Evolutionary conservation across 176 grass and related monocot species (phyloP).

Genomic region (Eremochloa ophiuroides): DNA sequence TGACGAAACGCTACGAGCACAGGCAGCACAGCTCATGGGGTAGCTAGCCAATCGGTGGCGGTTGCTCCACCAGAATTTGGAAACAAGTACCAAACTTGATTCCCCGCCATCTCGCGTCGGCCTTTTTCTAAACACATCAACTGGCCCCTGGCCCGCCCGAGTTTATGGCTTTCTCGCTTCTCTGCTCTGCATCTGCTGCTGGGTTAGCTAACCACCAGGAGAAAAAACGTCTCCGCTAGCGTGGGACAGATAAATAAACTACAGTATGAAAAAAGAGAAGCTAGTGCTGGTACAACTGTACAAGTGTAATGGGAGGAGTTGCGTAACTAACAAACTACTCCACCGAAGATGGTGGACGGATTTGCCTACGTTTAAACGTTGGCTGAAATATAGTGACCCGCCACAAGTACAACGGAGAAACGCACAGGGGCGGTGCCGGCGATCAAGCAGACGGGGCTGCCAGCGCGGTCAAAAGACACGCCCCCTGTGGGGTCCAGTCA

Average conservation of each 20-base stretch:
- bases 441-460: not conserved
- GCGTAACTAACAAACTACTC: not conserved
- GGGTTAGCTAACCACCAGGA: conserved; percentile 10
- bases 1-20: conserved; percentile 16
- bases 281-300: not conserved
- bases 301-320: not conserved
- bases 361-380: no score
- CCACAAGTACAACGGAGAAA: no score
- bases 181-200: not conserved
- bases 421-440: not conserved
- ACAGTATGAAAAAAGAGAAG: not conserved
- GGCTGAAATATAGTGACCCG: not conserved
- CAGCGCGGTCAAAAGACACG: conserved; percentile 23
- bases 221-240: not conserved
- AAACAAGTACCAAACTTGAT: conserved; percentile 35
- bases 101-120: not conserved
- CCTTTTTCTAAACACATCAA: not conserved
- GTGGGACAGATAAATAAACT: not conserved
- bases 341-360: not conserved
- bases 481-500: conserved; percentile 8
- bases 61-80: conserved; percentile 42
- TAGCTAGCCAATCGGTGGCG: conserved; percentile 39
- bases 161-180: not conserved
- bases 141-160: not conserved
- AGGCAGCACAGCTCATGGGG: conserved; percentile 19